Conservation (phyloP, 352 stramenopile species). For the Pythium oligandrum region DNA sequence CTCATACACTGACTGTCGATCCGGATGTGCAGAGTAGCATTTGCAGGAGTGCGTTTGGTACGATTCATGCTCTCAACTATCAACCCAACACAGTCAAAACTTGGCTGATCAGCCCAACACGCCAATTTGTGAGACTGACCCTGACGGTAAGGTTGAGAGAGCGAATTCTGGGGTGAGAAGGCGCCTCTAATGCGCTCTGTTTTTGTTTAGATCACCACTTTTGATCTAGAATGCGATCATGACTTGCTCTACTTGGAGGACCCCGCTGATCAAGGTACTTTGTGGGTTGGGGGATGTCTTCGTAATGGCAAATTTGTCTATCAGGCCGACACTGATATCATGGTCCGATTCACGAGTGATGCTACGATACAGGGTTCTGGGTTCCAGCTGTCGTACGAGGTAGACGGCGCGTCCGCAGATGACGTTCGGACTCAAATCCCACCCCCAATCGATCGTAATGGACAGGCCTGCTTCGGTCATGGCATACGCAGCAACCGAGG, state of each 20-base stretch:
- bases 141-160: slow-evolving; percentile 10
- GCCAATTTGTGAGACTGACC: slow-evolving; percentile 11
- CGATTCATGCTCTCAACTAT: slow-evolving; percentile 34
- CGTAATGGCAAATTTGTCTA: slow-evolving; percentile 33
- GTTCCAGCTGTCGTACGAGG: slow-evolving; percentile 45
- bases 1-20: background rate
- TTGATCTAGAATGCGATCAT: slow-evolving; percentile 69
- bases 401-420: slow-evolving; percentile 14
- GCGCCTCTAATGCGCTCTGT: slow-evolving; percentile 1
- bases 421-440: slow-evolving; percentile 22
- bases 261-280: slow-evolving; percentile 9
- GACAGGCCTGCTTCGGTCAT: slow-evolving; percentile 31
- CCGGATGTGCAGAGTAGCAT: background rate
- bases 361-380: slow-evolving; percentile 30
- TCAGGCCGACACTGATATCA: slow-evolving; percentile 21
- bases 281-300: slow-evolving; percentile 56
- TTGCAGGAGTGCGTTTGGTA: slow-evolving; percentile 22
- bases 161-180: too few relatives aligned
- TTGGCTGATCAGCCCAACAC: slow-evolving; percentile 33
- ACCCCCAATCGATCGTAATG: slow-evolving; percentile 14
- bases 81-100: slow-evolving; percentile 17
- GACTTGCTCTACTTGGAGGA: slow-evolving; percentile 47
- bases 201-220: slow-evolving; percentile 25
- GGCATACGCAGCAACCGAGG: slow-evolving; percentile 27
- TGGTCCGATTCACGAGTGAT: slow-evolving; percentile 41